These are phyloP conservation scores for Sapria himalayana DNA, from an alignment of 345 rosid species.

Conservation along the genomic window DNA sequence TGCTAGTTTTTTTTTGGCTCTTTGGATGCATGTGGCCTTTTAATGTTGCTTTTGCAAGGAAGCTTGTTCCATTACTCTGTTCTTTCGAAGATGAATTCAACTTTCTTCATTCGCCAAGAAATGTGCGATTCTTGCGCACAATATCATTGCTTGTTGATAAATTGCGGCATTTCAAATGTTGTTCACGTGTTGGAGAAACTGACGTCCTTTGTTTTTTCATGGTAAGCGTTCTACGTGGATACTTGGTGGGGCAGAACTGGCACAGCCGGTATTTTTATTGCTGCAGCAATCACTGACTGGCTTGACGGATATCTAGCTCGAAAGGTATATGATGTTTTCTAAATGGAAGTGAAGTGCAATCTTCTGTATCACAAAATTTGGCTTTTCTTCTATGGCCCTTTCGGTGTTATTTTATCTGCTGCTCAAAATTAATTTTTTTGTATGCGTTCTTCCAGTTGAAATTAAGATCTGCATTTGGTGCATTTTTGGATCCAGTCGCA, in stretches of 20 bases:
- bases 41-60: background rate
- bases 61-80: background rate
- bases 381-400: constrained; percentile 7
- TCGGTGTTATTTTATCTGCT: constrained; percentile 29
- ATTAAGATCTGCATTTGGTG: constrained; percentile 77
- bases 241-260: constrained; percentile 85
- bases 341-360: background rate
- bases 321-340: constrained; percentile 26
- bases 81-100: too few species aligned
- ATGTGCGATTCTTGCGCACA: too few species aligned
- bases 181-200: too few species aligned
- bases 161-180: too few species aligned
- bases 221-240: constrained; percentile 69
- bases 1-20: background rate
- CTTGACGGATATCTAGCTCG: constrained; percentile 96
- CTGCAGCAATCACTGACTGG: constrained; percentile 97
- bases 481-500: constrained; percentile 96
- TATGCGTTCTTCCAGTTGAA: constrained; percentile 52
- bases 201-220: constrained; percentile 4
- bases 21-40: background rate
- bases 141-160: too few species aligned
- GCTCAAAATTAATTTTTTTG: background rate
- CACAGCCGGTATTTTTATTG: constrained; percentile 72
- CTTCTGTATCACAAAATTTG: background rate
- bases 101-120: too few species aligned